Conservation (phyloP, 495 filamentous ascomycete species). For the Neurospora discreta region DNA sequence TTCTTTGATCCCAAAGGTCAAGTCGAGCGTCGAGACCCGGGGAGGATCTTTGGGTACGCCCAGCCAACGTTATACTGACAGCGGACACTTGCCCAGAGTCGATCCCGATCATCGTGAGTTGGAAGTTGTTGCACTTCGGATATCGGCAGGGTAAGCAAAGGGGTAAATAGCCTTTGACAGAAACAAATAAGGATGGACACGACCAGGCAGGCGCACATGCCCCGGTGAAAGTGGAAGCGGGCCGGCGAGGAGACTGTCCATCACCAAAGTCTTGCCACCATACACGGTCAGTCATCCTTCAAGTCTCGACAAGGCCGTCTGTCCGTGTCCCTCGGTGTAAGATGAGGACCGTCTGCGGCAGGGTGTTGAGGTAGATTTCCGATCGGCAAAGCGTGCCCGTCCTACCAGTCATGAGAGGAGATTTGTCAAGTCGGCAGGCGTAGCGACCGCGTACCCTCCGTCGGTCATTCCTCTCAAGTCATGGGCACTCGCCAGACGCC, state of each 20-base stretch:
- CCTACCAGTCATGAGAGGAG: neutral
- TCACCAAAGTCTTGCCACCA: neutral
- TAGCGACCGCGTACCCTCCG: neutral
- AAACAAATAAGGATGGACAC: neutral
- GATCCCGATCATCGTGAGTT: neutral
- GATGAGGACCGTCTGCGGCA: neutral
- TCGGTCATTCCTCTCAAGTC: neutral
- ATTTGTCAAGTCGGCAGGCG: fast-evolving
- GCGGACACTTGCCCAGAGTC: neutral
- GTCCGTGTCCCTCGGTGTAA: neutral
- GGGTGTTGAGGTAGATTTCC: neutral
- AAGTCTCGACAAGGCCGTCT: neutral
- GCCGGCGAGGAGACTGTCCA: neutral
- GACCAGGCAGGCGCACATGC: neutral
- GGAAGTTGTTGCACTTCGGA: neutral
- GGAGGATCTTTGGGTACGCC: too few relatives aligned
- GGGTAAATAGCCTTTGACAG: neutral
- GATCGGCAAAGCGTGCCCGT: neutral
- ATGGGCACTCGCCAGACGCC: neutral
- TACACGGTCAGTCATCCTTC: neutral
- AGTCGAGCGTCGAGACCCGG: too few relatives aligned
- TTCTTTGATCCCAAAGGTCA: neutral
- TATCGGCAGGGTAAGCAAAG: neutral
- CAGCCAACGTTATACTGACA: neutral
- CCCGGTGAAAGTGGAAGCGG: neutral